These are phyloP conservation scores for Cladosporium halotolerans DNA, from an alignment of 2,329 filamentous ascomycete species.

Conservation along the genomic window DNA sequence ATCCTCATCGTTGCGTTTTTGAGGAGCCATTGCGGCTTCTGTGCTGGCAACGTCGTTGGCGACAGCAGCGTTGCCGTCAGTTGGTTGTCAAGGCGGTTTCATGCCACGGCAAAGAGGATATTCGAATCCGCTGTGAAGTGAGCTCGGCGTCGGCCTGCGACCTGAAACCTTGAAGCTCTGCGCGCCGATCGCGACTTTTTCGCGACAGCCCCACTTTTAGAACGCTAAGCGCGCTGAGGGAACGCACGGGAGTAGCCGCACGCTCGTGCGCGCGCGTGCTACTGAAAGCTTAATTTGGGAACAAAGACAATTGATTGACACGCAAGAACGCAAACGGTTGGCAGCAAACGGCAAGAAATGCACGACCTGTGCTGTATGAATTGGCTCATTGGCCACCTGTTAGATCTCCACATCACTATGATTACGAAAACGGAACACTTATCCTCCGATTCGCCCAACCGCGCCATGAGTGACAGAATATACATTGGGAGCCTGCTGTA, in stretches of 20 bases:
- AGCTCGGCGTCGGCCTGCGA: not conserved
- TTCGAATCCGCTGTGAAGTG: not conserved
- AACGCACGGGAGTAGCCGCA: not conserved
- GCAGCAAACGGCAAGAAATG: not conserved
- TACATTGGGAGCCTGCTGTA: conserved; percentile 53
- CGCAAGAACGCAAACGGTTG: not conserved
- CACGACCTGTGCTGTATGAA: not conserved
- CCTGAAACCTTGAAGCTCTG: not conserved
- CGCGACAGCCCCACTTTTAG: not conserved
- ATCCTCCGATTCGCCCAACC: no score
- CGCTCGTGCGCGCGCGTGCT: not conserved
- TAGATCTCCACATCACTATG: no score
- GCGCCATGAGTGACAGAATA: conserved; percentile 20
- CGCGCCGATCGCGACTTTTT: not conserved
- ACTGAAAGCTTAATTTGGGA: not conserved
- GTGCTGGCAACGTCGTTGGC: not conserved
- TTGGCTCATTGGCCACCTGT: no score
- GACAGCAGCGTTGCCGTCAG: conserved; percentile 3
- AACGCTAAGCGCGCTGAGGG: not conserved
- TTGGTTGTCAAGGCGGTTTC: not conserved
- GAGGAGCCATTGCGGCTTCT: not conserved
- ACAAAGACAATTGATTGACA: not conserved
- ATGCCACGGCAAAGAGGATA: not conserved
- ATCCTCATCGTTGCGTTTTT: not conserved
- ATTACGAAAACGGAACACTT: no score